Base-by-base conservation (phyloP, 345 rosid species). In the Eucalyptus paniculata region DNA sequence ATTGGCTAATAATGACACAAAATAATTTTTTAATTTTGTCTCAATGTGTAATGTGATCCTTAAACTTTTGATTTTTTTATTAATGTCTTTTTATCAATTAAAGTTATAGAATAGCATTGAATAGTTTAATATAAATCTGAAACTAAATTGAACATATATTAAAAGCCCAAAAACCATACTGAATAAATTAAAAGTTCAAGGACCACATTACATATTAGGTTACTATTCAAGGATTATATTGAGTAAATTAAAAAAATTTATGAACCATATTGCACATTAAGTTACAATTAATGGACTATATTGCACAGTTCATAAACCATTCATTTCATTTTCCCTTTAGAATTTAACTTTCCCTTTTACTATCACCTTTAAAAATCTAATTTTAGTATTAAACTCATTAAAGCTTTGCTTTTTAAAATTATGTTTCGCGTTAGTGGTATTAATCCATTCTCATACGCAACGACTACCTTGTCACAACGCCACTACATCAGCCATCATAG, bases 91-190 rank as follows among this genome's bases (percentile, higher is more conserved):
- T 9, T 1, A 56, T 56, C 0, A 23, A 56, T 56, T 56, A 1
- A 9, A 56, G 62, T 56, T 24, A 0, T 9, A 0, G 28, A 24
- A 56, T 0, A 0, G 2, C 5, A 56, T 23, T 9, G 6, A 56
- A 56, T 56, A 56, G 24, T 56, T 56, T 56, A 21, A 56, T 24
- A 56, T 56, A 56, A 56, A 23, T 56, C 1, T 4, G 3, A 56
- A 23, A 56, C 13, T 24, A 56, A 54, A 23, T 54, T 54, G 0
- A 54, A 54, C 12, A 54, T 19, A 1, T 54, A 54, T 19, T 2
- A 54, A 21, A 54, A 54, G 26, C 4, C 60, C 2, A 54, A 19
- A 0, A 3, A 56, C 0, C 6, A 10, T 56, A 23, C 0, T 56
- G 3, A 23, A 23, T 8, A 56, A 56, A 56, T 56, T 56, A 56